phyloP scores from a whole-genome alignment of 2,329 filamentous ascomycete genomes.

The Atkinsonella texensis region DNA sequence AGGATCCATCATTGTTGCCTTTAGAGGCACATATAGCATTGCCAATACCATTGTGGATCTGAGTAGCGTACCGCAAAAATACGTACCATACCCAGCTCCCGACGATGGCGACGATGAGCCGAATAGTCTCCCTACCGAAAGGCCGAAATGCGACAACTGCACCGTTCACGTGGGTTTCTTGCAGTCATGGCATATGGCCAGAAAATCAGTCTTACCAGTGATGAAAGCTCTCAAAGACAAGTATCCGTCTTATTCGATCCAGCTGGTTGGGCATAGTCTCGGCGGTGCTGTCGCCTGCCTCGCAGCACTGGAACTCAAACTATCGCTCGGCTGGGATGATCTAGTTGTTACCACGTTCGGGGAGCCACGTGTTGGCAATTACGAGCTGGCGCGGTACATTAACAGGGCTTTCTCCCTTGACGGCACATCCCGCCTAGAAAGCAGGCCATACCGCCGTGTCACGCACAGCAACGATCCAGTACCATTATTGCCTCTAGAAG shows the following conservation, averaged over 20 bases:
- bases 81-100: constrained; percentile 68
- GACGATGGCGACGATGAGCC: constrained; percentile 25
- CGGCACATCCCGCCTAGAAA: constrained; percentile 19
- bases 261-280: constrained; percentile 80
- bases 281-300: constrained; percentile 86
- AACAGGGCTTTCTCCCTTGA: constrained; percentile 38
- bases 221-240: constrained; percentile 45
- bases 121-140: background rate
- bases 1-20: constrained; percentile 63
- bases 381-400: constrained; percentile 41
- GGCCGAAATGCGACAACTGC: constrained; percentile 64
- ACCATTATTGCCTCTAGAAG: constrained; percentile 68
- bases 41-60: constrained; percentile 85
- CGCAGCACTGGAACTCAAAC: constrained; percentile 67
- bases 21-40: constrained; percentile 89
- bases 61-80: constrained; percentile 78
- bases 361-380: constrained; percentile 60
- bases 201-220: constrained; percentile 54
- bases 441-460: constrained; percentile 54
- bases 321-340: constrained; percentile 61
- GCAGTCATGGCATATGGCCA: constrained; percentile 68
- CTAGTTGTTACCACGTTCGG: constrained; percentile 81
- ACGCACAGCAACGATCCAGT: constrained; percentile 84
- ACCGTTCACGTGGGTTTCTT: constrained; percentile 90
- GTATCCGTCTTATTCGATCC: constrained; percentile 61